Evolutionary conservation across 2,329 filamentous ascomycete genomes (phyloP), one percentile per base, ranked within the genome.

Genomic region (Verticillium isaacii): DNA sequence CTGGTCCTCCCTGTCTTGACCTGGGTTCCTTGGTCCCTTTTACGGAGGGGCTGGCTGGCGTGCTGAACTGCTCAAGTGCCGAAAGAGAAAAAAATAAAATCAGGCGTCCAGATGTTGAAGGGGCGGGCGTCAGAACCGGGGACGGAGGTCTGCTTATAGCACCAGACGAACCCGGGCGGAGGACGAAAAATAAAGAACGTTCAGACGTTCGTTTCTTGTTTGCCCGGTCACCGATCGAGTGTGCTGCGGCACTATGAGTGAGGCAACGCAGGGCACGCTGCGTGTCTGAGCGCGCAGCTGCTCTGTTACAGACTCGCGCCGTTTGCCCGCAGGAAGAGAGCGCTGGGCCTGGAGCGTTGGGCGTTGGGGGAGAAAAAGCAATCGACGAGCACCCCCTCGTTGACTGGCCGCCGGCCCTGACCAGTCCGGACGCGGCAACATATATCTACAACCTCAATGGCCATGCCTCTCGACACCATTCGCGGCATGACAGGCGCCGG

Each of bases 1-100:
- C 41, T 62, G 61, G 60, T 57, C 58, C 58, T 59, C 37, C 39
- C 36, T 23, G 12, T 50, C 45, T 23, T 50, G 7, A 9, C 9
- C 19, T 50, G n/a, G 45, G 17, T 50, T 25, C 19, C n/a, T n/a
- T 25, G 8, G n/a, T 50, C 17, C n/a, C 3, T 23, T 23, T 5
- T 50, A 23, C 19, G 17, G 29, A 50, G 45, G 45, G 45, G 9
- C 37, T 41, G 12, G 37, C 34, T 9, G 34, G 34, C 29, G 29
- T 29, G 29, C 29, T 29, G 5, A 6, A 29, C 29, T 29, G 29
- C 29, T 29, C 6, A 14, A 14, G 34, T 11, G 34, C 14, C 34
- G 34, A 36, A 5, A 14, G 14, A 3, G 34, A 36, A 14, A 7
- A 36, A 14, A 36, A 11, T 4, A 36, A 36, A 14, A 29, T 29